Evolutionary conservation across 768 basidiomycete genomes (phyloP).

Genomic region (Tricholoma sp.): DNA sequence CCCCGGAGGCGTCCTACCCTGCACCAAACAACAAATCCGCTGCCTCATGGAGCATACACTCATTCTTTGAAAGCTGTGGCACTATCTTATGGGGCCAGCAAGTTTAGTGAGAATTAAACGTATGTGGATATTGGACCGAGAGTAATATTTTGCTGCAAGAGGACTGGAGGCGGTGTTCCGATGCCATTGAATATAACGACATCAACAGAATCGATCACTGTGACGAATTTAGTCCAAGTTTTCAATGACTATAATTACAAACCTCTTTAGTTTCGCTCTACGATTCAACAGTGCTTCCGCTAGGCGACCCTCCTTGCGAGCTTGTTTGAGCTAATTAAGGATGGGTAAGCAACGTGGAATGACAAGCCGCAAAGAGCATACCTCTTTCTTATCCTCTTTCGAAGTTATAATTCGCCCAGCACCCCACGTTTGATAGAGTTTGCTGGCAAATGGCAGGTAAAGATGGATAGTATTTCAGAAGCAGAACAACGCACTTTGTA

Average conservation of each 20-base stretch:
- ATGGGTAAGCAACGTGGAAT: neutral
- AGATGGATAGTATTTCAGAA: neutral
- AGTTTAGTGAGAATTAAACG: too few species aligned
- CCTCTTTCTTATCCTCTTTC: slow-evolving; percentile 67
- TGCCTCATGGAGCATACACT: too few species aligned
- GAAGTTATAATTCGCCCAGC: slow-evolving; percentile 72
- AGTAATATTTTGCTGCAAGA: too few species aligned
- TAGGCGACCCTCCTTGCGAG: slow-evolving; percentile 73
- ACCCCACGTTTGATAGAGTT: slow-evolving; percentile 79
- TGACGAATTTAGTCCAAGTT: neutral
- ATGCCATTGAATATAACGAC: neutral
- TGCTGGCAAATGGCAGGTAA: slow-evolving; percentile 34
- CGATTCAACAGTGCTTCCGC: slow-evolving; percentile 79
- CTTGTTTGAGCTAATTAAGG: slow-evolving; percentile 59
- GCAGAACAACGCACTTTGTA: slow-evolving; percentile 52
- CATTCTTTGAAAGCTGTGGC: too few species aligned
- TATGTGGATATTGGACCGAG: too few species aligned
- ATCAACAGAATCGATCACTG: slow-evolving; percentile 52
- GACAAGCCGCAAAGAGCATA: slow-evolving; percentile 22
- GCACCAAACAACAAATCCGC: too few species aligned
- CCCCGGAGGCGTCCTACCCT: too few species aligned
- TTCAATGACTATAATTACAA: slow-evolving; percentile 4
- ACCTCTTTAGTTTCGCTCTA: slow-evolving; percentile 82
- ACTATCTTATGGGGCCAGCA: too few species aligned
- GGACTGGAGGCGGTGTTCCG: too few species aligned